phyloP scores from a whole-genome alignment of 352 stramenopile species.

The Halophytophthora polymorphica region DNA sequence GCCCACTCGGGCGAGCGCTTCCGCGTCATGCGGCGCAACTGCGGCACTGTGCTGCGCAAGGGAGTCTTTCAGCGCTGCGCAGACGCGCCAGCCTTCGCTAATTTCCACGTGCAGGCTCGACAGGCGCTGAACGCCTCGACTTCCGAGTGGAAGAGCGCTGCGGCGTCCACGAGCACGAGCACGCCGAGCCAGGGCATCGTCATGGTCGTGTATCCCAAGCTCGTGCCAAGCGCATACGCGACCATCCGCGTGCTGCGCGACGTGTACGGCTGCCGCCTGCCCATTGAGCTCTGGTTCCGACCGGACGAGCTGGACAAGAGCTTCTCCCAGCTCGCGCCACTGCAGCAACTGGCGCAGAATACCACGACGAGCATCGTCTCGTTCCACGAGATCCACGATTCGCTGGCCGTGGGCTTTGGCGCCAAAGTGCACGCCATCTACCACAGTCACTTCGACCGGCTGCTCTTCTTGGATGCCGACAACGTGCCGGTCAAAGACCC shows the following conservation, averaged over 20 bases:
- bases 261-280: conserved; percentile 37
- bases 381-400: conserved; percentile 61
- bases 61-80: conserved; percentile 56
- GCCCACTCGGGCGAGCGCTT: conserved; percentile 45
- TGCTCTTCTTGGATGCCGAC: conserved; percentile 81
- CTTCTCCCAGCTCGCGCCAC: too few relatives aligned
- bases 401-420: conserved; percentile 63
- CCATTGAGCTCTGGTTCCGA: conserved; percentile 57
- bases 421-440: conserved; percentile 82
- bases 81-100: conserved; percentile 56
- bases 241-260: conserved; percentile 55
- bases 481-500: conserved; percentile 75
- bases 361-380: too few relatives aligned
- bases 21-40: conserved; percentile 71
- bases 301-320: too few relatives aligned
- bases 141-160: too few relatives aligned
- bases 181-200: conserved; percentile 42
- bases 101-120: conserved; percentile 57
- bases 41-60: conserved; percentile 63
- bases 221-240: conserved; percentile 64
- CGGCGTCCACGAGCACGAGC: conserved; percentile 1
- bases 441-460: conserved; percentile 66
- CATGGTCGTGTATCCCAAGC: conserved; percentile 71
- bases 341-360: too few relatives aligned
- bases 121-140: conserved; percentile 3